Conservation (phyloP, 345 rosid genomes). For the Eucalyptus victrix region DNA sequence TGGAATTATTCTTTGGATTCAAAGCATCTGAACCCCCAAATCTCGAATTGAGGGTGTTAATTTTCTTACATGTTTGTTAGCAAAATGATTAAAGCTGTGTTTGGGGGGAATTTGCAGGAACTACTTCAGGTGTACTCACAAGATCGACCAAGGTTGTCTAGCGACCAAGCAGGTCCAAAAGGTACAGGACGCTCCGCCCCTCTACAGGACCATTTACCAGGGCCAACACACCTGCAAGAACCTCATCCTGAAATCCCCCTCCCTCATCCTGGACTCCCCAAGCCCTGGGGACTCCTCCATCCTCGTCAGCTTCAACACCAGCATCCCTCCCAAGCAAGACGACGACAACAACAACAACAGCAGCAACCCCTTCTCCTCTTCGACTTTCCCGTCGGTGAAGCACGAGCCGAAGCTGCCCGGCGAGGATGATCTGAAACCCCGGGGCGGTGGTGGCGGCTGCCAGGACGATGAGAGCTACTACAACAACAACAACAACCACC, state of each 20-base stretch:
- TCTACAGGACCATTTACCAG: conserved; percentile 26
- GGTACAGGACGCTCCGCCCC: conserved; percentile 16
- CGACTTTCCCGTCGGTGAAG: background rate
- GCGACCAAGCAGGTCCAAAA: conserved; percentile 47
- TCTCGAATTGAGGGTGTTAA: background rate
- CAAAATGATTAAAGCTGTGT: background rate
- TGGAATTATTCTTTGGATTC: background rate
- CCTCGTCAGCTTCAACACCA: conserved; percentile 16
- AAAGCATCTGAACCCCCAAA: background rate
- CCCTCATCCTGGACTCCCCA: background rate
- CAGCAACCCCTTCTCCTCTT: background rate
- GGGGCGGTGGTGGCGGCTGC: rapidly evolving
- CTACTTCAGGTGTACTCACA: conserved; percentile 47
- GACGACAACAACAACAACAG: background rate
- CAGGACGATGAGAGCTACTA: background rate
- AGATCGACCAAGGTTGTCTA: conserved; percentile 27
- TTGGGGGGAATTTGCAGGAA: conserved; percentile 6
- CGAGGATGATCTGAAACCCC: background rate
- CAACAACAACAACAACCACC: background rate
- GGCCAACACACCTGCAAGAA: conserved; percentile 31
- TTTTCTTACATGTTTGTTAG: background rate
- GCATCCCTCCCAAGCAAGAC: background rate
- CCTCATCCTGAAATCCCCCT: background rate
- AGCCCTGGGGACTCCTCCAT: conserved; percentile 1
- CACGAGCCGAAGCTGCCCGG: background rate